Evolutionary conservation across 768 basidiomycete genomes (phyloP).

Genomic region (Hebeloma cylindrosporum): DNA sequence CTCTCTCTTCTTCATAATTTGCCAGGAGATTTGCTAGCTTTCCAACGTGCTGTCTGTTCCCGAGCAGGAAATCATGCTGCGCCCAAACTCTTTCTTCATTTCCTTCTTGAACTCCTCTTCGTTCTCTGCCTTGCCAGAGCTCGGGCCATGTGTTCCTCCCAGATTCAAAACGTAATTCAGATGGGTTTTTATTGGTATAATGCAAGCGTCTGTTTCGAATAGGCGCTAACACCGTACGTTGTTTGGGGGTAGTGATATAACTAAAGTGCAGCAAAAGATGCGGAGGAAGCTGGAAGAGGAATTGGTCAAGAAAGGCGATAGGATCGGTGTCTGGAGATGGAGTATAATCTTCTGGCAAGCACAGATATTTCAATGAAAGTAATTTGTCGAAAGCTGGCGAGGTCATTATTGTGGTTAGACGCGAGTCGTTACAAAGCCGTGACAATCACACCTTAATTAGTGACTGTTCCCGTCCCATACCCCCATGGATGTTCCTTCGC

Average conservation of each 20-base stretch:
- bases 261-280: slow-evolving; percentile 53
- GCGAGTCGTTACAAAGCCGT: slow-evolving; percentile 19
- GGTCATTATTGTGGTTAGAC: slow-evolving; percentile 15
- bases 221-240: slow-evolving; percentile 59
- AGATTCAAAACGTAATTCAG: slow-evolving; percentile 50
- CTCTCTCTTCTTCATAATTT: slow-evolving; percentile 77
- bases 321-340: slow-evolving; percentile 62
- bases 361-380: slow-evolving; percentile 47
- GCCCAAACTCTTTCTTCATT: slow-evolving; percentile 74
- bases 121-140: slow-evolving; percentile 62
- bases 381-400: slow-evolving; percentile 32
- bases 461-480: neutral
- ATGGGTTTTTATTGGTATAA: slow-evolving; percentile 55
- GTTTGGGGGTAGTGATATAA: slow-evolving; percentile 53
- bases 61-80: slow-evolving; percentile 57
- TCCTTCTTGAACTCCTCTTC: slow-evolving; percentile 49
- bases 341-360: slow-evolving; percentile 53
- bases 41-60: slow-evolving; percentile 59
- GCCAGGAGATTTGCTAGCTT: slow-evolving; percentile 66
- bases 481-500: neutral
- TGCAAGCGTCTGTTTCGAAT: slow-evolving; percentile 75
- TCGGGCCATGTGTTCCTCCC: slow-evolving; percentile 64
- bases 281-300: slow-evolving; percentile 66
- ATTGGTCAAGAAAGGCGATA: slow-evolving; percentile 58
- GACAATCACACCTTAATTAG: slow-evolving; percentile 4